A percentile compares a stretch with the other conserved stretches of the same genome.
These are phyloP conservation scores for Teratosphaeria zuluensis DNA, from an alignment of 2,329 filamentous ascomycete genomes.

Conservation along the genomic window DNA sequence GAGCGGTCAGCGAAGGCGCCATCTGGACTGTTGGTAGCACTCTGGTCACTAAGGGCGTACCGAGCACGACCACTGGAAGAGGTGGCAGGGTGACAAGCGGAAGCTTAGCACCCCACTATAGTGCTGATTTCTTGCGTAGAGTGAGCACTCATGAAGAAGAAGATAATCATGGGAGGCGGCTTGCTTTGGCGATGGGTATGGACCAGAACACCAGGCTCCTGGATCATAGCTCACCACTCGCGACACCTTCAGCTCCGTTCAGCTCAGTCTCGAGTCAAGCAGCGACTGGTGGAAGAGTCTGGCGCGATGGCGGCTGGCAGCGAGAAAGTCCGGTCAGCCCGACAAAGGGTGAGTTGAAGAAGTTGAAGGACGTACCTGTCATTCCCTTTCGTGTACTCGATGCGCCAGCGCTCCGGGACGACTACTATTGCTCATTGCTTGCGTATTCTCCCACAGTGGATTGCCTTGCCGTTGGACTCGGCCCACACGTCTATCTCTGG, in stretches of 20 bases:
- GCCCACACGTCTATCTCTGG: constrained; percentile 76
- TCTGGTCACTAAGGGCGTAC: constrained; percentile 27
- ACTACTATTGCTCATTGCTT: constrained; percentile 89
- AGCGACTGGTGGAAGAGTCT: neutral
- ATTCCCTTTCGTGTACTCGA: constrained; percentile 55
- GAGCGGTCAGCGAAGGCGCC: constrained; percentile 51
- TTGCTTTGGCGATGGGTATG: constrained; percentile 75
- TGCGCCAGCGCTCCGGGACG: constrained; percentile 78
- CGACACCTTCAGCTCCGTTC: constrained; percentile 3
- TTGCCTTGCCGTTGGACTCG: constrained; percentile 75
- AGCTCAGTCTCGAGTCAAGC: neutral
- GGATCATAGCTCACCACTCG: constrained; percentile 29
- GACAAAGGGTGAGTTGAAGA: constrained; percentile 7
- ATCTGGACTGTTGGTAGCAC: constrained; percentile 72
- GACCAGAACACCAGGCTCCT: constrained; percentile 60
- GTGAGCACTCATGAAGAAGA: constrained; percentile 17
- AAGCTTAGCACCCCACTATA: constrained; percentile 59
- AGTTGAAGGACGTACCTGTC: constrained; percentile 18
- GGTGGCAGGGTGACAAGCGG: constrained; percentile 58
- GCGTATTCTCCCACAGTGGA: constrained; percentile 70
- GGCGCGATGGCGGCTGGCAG: constrained; percentile 10
- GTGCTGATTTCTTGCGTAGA: constrained; percentile 45
- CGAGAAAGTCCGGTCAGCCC: constrained; percentile 4
- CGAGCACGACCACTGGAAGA: constrained; percentile 46
- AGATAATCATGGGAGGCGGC: constrained; percentile 55